These are phyloP conservation scores for Trichosporon inkin DNA, from an alignment of 1,284 basidiomycete species.

Conservation along the genomic window DNA sequence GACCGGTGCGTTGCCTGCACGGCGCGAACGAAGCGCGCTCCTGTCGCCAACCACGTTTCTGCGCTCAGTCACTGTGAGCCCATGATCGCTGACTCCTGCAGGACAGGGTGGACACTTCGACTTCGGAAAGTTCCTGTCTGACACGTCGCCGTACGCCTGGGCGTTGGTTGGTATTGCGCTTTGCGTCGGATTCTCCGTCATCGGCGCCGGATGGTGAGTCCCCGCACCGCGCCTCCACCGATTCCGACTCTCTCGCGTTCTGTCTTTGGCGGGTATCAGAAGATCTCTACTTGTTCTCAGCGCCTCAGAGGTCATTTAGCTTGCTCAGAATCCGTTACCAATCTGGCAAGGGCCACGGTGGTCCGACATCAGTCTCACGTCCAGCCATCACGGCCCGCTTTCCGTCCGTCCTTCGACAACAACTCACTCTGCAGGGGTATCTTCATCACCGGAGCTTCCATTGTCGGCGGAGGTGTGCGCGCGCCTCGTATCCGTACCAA, in stretches of 20 bases:
- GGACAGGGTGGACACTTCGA: slow-evolving; percentile 87
- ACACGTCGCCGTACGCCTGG: slow-evolving; percentile 91
- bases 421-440: slow-evolving; percentile 73
- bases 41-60: neutral
- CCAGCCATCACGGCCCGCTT: neutral
- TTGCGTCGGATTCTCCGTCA: slow-evolving; percentile 87
- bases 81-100: slow-evolving; percentile 42
- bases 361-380: neutral
- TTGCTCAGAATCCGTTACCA: too few species aligned
- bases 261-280: too few species aligned
- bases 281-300: neutral
- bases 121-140: slow-evolving; percentile 83
- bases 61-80: neutral
- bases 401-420: neutral
- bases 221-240: too few species aligned
- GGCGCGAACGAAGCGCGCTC: neutral
- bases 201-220: slow-evolving; percentile 86
- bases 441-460: slow-evolving; percentile 90
- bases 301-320: too few species aligned
- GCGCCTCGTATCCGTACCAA: slow-evolving; percentile 94
- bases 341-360: too few species aligned
- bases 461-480: slow-evolving; percentile 91
- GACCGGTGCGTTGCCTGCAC: slow-evolving; percentile 58
- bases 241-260: too few species aligned
- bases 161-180: slow-evolving; percentile 84